phyloP scores from a whole-genome alignment of 257 asterid species.

The Solanum pinnatisectum region DNA sequence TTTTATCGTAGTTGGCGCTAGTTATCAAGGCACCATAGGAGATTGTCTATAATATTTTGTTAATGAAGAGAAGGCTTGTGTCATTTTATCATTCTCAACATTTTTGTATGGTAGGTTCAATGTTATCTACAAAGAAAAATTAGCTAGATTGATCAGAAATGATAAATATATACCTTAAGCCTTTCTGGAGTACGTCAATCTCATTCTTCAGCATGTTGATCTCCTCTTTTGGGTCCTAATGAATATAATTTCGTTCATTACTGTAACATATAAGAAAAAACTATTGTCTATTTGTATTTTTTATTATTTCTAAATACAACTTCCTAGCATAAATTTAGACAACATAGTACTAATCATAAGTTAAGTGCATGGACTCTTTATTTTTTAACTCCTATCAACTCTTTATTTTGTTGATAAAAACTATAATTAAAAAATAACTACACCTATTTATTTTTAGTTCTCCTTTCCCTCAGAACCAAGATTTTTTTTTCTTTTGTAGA shows the following conservation, averaged over 20 bases:
- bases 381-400: no score
- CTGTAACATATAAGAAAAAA: neutral
- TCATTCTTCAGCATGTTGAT: constrained; percentile 69
- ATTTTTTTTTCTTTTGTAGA: neutral
- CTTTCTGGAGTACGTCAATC: constrained; percentile 75
- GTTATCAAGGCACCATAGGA: neutral
- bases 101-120: neutral
- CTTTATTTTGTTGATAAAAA: no score
- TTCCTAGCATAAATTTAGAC: neutral
- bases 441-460: neutral
- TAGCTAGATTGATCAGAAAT: neutral
- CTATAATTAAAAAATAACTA: no score
- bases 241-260: neutral
- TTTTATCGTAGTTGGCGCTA: neutral
- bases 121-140: neutral
- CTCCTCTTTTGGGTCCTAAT: constrained; percentile 71
- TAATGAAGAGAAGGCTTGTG: neutral
- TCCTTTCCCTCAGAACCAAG: neutral
- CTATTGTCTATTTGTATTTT: neutral
- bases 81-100: no score
- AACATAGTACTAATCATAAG: neutral
- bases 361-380: neutral
- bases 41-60: neutral
- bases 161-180: constrained; percentile 40
- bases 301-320: neutral